Base-by-base conservation (phyloP, 2,329 filamentous ascomycete species). In the Furcasterigmium furcatum region DNA sequence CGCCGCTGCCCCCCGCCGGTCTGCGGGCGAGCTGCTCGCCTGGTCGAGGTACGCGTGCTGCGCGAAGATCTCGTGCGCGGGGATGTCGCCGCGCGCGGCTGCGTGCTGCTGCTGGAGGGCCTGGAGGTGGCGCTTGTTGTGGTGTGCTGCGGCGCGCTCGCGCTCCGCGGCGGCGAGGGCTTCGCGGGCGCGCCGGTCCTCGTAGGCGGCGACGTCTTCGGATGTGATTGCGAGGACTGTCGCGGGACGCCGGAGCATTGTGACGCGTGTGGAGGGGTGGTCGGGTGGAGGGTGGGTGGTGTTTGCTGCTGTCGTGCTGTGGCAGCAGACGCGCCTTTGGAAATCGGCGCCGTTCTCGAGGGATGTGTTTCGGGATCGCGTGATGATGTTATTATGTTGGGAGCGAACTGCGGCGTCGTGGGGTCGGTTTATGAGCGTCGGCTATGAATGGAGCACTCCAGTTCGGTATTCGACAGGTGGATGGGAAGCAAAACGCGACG, bases 201-300 rank as follows among this genome's bases (percentile, higher is more conserved):
- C 85, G 66, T 87, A 88, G 44, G 77, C 72, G 32, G 84, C 82
- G 32, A 89, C 74, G 62, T 90, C 86, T 58, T 87, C 82, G 40
- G 80, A 72, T 3, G 85, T 88, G 52, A 89, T 77, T 45, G 76
- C 72, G 51, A 90, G 79, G 13, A 79, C 78, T 39, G 86, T 90
- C 10, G 85, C 77, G 14, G 80, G 77, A 38, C 85, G 80, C 55
- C 83, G 81, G 54, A 87, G 80, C 82, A 87, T 84, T 8, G 29
- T 65, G 49, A 30, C 38, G 14, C 13, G 27, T 12, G 9, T 18
- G 20, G 14, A n/a, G 39, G 24, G 16, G 29, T 2, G 7, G 24
- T 27, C 24, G 12, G 24, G 24, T 27, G 24, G 24, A 7, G 24
- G 24, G 7, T 7, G 24, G 24, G 7, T 27, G 24, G 24, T 27